Percentiles rank a stretch among this genome's conserved stretches.
phyloP scores from a whole-genome alignment of 108 stramenopile genomes.

The Conticribra weissflogii region DNA sequence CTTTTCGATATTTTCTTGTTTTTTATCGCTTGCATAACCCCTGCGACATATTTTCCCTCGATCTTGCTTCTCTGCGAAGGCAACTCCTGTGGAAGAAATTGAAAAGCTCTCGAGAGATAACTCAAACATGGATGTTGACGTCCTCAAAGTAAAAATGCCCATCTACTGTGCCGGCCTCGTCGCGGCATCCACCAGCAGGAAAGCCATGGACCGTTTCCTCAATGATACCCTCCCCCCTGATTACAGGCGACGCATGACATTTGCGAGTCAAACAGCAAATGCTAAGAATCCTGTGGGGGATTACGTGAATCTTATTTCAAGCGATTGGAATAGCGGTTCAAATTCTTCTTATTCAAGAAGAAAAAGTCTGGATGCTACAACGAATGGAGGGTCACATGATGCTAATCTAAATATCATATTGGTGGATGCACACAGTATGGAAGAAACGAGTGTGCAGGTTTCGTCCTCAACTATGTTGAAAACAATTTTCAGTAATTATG shows the following conservation, averaged over 20 bases:
- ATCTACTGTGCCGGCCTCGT: not conserved
- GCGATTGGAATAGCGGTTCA: slow-evolving; percentile 9
- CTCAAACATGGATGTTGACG: not conserved
- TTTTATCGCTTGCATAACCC: no score
- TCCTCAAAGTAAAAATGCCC: not conserved
- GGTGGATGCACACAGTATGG: not conserved
- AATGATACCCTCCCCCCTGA: slow-evolving; percentile 2
- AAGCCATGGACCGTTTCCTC: not conserved
- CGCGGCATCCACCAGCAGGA: not conserved
- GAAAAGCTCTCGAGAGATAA: not conserved
- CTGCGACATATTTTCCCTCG: no score
- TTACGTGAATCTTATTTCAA: slow-evolving; percentile 11
- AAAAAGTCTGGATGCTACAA: not conserved
- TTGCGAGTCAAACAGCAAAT: slow-evolving; percentile 1
- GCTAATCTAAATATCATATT: slow-evolving; percentile 1
- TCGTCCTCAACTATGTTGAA: not conserved
- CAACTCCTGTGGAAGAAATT: not conserved
- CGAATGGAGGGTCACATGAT: not conserved
- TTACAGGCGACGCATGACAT: slow-evolving; percentile 17
- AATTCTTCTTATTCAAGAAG: not conserved
- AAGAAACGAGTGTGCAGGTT: not conserved
- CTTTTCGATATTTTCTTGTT: not conserved
- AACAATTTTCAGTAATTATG: not conserved
- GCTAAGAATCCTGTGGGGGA: slow-evolving; percentile 1
- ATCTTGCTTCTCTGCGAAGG: no score